Conservation (phyloP, 2,329 filamentous ascomycete species). For the Penicillium sp. region DNA sequence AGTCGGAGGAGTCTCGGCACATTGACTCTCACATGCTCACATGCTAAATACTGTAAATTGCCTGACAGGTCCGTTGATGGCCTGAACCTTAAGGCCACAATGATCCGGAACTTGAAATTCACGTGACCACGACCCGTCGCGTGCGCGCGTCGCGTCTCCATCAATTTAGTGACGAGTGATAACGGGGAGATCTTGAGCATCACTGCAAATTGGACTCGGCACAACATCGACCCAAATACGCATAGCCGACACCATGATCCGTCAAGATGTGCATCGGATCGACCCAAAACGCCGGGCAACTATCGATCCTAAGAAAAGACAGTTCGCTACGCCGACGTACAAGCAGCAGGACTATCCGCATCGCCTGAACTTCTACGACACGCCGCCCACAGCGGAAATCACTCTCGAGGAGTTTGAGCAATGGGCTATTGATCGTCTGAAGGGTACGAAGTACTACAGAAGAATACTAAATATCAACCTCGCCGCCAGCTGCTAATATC, state of each 20-base stretch:
- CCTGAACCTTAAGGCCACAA: conserved; percentile 12
- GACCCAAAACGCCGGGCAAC: conserved; percentile 75
- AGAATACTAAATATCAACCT: not conserved
- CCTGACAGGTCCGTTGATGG: not conserved
- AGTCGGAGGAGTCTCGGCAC: conserved; percentile 8
- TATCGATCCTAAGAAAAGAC: conserved; percentile 81
- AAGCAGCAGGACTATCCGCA: conserved; percentile 80
- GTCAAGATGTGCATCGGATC: conserved; percentile 51
- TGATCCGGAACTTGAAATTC: not conserved
- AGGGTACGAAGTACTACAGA: conserved; percentile 61
- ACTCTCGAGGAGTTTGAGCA: conserved; percentile 97
- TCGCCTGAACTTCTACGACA: conserved; percentile 88
- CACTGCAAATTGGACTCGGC: conserved; percentile 11
- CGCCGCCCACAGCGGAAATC: conserved; percentile 89
- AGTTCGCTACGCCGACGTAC: conserved; percentile 79
- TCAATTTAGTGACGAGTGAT: conserved; percentile 25
- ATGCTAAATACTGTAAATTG: conserved; percentile 2
- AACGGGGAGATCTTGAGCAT: conserved; percentile 14
- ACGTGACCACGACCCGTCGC: conserved; percentile 19
- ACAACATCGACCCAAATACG: not conserved
- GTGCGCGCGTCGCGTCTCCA: conserved; percentile 35
- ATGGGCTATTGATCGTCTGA: conserved; percentile 93
- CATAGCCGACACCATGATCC: conserved; percentile 45
- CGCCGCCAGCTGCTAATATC: conserved; percentile 12
- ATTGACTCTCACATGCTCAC: conserved; percentile 5